Base-by-base conservation (phyloP, 495 filamentous ascomycete species). In the Aspergillus bertholletiae region DNA sequence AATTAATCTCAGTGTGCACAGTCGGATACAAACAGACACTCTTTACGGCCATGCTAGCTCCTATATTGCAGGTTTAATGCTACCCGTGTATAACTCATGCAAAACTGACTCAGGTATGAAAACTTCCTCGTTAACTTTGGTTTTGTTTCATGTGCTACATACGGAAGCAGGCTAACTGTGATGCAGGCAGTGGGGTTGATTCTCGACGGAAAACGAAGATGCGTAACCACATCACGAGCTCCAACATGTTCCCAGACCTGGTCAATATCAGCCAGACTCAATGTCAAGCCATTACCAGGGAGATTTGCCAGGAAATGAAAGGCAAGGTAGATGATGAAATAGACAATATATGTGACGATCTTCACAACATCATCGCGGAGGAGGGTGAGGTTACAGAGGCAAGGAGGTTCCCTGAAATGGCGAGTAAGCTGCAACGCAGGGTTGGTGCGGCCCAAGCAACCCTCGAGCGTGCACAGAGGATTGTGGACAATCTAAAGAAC, bases 51-150 rank as follows among this genome's bases (percentile, higher is more conserved):
- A 64, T 12, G 45, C 24, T 48, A 64, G 61, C 22, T 65, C 67
- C 7, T 64, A 56, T 21, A 67, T 70, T 2, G 49, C 62, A 0
- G 49, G 34, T 1, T 40, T 64, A 21, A 70, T 70, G 64, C 55
- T 43, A 0, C 49, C 60, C 0, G 58, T 50, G 0, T 69, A 69
- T 48, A 52, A 39, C 13, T 12, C 9, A 32, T 32, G 30, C 30
- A 32, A 32, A 2, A 9, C 2, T 32, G 30, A 32, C 9, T 32
- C 30, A 32, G 30, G 30, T 32, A 32, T 32, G 30, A 9, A 32
- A 9, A 7, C 8, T 32, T 32, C n/a, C n/a, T n/a, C n/a, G n/a
- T n/a, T n/a, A n/a, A 3, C 8, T 2, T 32, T 9, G 8, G 30
- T 32, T 32, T 32, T 3, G 30, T 3, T 12, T 11, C 9, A 1